Evolutionary conservation across 2,329 filamentous ascomycete genomes (phyloP).

Genomic region (Hymenotorrendiella dingleyae): DNA sequence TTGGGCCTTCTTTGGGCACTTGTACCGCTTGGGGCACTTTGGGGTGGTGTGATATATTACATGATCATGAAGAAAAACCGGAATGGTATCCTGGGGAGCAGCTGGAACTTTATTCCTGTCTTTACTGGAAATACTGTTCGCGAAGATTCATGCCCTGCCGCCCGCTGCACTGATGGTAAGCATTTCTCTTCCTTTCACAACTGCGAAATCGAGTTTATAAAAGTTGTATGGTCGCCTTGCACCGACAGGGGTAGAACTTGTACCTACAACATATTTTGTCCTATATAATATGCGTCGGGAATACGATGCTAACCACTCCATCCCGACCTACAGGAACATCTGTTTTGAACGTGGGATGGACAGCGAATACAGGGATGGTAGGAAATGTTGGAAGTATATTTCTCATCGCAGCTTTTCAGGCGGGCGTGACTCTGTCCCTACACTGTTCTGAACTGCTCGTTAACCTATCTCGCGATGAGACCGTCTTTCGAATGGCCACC

Average conservation of each 20-base stretch:
- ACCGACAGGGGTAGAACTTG: no score
- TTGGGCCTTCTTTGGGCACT: slow-evolving; percentile 20
- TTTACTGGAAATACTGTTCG: slow-evolving; percentile 18
- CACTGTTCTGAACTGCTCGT: slow-evolving; percentile 49
- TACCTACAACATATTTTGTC: no score
- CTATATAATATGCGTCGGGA: no score
- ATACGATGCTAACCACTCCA: no score
- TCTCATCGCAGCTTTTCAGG: slow-evolving; percentile 26
- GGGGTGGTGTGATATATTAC: slow-evolving; percentile 16
- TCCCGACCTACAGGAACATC: no score
- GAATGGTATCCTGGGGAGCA: slow-evolving; percentile 22
- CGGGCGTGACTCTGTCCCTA: slow-evolving; percentile 18
- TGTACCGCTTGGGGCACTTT: slow-evolving; percentile 10
- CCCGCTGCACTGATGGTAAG: slow-evolving; percentile 23
- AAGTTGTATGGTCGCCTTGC: no score
- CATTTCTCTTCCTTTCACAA: no score
- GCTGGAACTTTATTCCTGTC: slow-evolving; percentile 24
- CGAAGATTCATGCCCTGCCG: slow-evolving; percentile 4
- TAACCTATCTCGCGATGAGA: slow-evolving; percentile 41
- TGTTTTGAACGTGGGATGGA: slow-evolving; percentile 27
- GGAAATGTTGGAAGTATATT: slow-evolving; percentile 24
- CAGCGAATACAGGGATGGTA: slow-evolving; percentile 12
- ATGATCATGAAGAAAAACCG: slow-evolving; percentile 17
- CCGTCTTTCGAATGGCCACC: slow-evolving; percentile 24
- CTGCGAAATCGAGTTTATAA: no score